Conservation (phyloP, 768 basidiomycete genomes). For the Dendrothele bispora region DNA sequence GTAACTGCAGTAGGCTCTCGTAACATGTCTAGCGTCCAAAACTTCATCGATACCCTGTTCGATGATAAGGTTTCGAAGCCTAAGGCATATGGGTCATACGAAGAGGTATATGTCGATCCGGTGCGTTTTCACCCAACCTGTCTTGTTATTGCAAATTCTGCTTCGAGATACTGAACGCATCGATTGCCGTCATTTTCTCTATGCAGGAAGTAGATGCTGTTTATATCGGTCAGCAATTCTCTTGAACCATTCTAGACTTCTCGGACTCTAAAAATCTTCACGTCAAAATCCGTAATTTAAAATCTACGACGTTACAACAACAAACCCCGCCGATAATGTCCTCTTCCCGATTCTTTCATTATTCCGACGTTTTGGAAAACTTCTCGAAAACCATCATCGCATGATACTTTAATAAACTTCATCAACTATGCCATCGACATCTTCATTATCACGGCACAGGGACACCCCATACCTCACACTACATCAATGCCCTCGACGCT, state of each 20-base stretch:
- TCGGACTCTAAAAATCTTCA: no score
- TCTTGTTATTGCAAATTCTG: no score
- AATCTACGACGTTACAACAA: no score
- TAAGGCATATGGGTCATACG: conserved; percentile 72
- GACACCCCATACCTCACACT: conserved; percentile 85
- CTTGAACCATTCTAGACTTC: no score
- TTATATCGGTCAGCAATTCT: conserved; percentile 58
- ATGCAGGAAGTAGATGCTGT: conserved; percentile 72
- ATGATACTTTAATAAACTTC: background rate
- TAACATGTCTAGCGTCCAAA: conserved; percentile 60
- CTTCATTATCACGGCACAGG: conserved; percentile 46
- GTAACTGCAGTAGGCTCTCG: conserved; percentile 79
- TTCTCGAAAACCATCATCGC: background rate
- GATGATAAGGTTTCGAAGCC: conserved; percentile 49
- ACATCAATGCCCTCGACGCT: conserved; percentile 70
- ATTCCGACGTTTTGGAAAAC: no score
- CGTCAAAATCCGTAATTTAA: no score
- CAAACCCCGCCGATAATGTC: no score
- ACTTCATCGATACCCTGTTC: conserved; percentile 59
- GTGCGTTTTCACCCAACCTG: no score
- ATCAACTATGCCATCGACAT: no score
- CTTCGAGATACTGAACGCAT: no score
- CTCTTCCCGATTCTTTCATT: no score
- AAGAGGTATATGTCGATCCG: conserved; percentile 67
- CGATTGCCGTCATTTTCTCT: no score